Evolutionary conservation across 768 basidiomycete species (phyloP), one percentile per base, ranked within the genome.

Genomic region (Trametopsis cervina): DNA sequence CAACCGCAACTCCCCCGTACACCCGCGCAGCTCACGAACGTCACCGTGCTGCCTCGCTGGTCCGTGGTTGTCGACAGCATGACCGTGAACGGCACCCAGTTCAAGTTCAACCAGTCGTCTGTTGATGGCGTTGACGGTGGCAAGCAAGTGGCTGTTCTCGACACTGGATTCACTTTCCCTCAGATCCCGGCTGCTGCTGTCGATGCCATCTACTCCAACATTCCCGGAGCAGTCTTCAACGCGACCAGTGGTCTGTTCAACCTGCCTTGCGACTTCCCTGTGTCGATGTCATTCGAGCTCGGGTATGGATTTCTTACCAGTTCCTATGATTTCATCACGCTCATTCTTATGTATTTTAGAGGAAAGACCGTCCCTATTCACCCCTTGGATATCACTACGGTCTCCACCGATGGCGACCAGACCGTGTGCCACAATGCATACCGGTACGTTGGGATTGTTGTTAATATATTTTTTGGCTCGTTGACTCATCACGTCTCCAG

Each of bases 71-170:
- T 65, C 54, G 65, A 65, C 54, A 50, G 52, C 22, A 62, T 66
- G 57, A 73, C 81, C 43, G 69, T 86, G 11, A 81, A 81, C 42
- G 69, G 71, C 22, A 67, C 71, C 37, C 72, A 73, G 27, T 65
- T 75, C 41, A 58, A 70, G 35, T 80, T 86, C 21, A 76, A 61
- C 49, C 4, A 43, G 50, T 54, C 56, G 23, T 41, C 44, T 13
- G 57, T 60, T n/a, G 35, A 37, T 0, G 57, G 47, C 3, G 50
- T 47, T 11, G 55, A 59, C 1, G 24, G 37, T 21, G 60, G 60
- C 24, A 54, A 58, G 49, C 50, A 54, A 38, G 60, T 62, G 18
- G 59, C 58, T 5, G 54, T 56, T 21, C 56, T 65, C 23, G 62
- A 63, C 49, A 63, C 63, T 4, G 63, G 62, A 17, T 63, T 57